A percentile compares a stretch with the other conserved stretches of the same genome.
phyloP scores from a whole-genome alignment of 1,284 basidiomycete genomes.

The Rhodotorula sp. region DNA sequence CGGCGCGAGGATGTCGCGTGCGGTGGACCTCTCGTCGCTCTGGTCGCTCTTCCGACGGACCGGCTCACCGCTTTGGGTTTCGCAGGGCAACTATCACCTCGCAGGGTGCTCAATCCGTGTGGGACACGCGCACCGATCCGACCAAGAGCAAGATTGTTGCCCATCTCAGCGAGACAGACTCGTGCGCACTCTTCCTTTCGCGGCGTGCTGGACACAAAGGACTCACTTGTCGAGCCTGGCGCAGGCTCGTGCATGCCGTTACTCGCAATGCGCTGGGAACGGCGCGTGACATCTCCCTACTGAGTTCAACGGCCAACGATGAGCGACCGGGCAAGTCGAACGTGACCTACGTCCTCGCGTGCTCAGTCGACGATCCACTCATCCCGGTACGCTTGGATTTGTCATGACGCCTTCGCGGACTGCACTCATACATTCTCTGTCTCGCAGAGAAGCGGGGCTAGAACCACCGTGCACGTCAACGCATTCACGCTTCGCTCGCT shows the following conservation, averaged over 20 bases:
- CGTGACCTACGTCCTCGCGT: conserved; percentile 12
- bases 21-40: background rate
- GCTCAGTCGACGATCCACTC: conserved; percentile 33
- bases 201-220: background rate
- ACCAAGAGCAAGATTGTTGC: conserved; percentile 12
- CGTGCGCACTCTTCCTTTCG: background rate
- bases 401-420: background rate
- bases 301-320: conserved; percentile 1
- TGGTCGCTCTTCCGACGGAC: too few species aligned
- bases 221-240: background rate
- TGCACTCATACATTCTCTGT: background rate
- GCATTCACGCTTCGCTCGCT: conserved; percentile 32
- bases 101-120: conserved; percentile 12
- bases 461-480: conserved; percentile 27
- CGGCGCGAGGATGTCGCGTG: conserved; percentile 31
- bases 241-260: conserved; percentile 17
- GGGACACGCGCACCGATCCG: conserved; percentile 31
- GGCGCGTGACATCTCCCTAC: conserved; percentile 23
- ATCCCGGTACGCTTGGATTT: conserved; percentile 14
- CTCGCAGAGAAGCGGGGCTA: background rate
- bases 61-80: background rate
- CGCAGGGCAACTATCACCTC: conserved; percentile 27
- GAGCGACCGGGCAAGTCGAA: conserved; percentile 2
- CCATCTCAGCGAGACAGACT: conserved; percentile 20
- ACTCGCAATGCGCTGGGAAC: conserved; percentile 22